Conservation (phyloP, 345 rosid species). For the Moricandia arvensis region DNA sequence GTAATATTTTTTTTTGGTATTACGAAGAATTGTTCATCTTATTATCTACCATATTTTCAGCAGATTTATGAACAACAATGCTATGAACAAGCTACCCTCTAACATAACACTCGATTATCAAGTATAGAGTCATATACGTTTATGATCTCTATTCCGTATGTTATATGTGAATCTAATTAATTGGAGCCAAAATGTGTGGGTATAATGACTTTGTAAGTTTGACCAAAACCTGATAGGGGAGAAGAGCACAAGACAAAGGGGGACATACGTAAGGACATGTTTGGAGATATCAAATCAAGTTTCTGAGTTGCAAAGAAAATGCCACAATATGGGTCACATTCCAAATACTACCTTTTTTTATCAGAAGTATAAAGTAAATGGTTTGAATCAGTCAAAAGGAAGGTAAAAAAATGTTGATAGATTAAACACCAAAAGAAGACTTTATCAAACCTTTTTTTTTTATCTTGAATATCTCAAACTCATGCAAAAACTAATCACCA, state of each 20-base stretch:
- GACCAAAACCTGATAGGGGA: slow-evolving; percentile 22
- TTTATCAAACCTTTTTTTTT: neutral
- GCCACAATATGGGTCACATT: slow-evolving; percentile 19
- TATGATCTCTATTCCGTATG: neutral
- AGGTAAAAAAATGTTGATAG: neutral
- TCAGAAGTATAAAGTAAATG: neutral
- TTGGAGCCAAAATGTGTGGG: slow-evolving; percentile 35
- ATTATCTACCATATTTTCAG: no score
- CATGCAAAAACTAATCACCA: no score
- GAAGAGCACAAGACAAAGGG: slow-evolving; percentile 5
- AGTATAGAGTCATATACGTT: neutral
- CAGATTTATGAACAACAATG: no score
- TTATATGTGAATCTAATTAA: slow-evolving; percentile 20
- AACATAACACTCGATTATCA: neutral
- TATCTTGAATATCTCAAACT: no score
- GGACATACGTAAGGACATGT: slow-evolving; percentile 16
- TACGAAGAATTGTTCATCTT: no score
- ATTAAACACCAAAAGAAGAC: slow-evolving; percentile 13
- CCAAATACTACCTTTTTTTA: neutral
- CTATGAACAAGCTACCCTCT: no score
- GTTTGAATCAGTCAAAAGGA: neutral
- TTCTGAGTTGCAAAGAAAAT: slow-evolving; percentile 19
- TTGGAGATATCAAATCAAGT: slow-evolving; percentile 32
- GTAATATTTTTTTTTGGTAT: no score
- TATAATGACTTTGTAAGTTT: slow-evolving; percentile 4